Percentiles rank a stretch among this genome's conserved stretches.
Evolutionary conservation across 1,284 basidiomycete species (phyloP).

Genomic region (Volvariella volvacea): DNA sequence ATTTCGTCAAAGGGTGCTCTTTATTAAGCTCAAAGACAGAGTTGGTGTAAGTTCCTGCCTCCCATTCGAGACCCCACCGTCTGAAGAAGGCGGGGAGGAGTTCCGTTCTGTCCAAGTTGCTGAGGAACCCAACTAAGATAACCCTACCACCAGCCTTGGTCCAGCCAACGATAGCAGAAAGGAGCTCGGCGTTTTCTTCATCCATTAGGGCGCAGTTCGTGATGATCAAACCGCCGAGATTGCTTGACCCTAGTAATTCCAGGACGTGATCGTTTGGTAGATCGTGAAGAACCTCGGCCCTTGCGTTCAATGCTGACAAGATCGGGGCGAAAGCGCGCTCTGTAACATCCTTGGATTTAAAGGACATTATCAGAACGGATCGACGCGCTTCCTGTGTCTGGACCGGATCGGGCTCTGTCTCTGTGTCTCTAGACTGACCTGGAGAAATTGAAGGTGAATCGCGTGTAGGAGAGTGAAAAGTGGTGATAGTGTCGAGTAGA

Average conservation of each 20-base stretch:
- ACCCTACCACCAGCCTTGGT: slow-evolving; percentile 24
- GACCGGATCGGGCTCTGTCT: neutral
- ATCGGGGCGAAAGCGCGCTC: slow-evolving; percentile 9
- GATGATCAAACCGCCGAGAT: slow-evolving; percentile 21
- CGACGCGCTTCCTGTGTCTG: neutral
- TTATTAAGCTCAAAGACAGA: neutral
- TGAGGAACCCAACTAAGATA: slow-evolving; percentile 22
- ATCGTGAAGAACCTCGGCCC: slow-evolving; percentile 15
- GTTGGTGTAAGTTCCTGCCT: slow-evolving; percentile 12
- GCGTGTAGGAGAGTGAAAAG: slow-evolving; percentile 1
- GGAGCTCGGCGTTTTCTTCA: slow-evolving; percentile 15
- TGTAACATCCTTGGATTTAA: slow-evolving; percentile 11
- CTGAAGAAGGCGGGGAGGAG: slow-evolving; percentile 17
- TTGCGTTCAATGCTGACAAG: slow-evolving; percentile 10
- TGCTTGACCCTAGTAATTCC: slow-evolving; percentile 16
- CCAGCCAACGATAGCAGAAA: slow-evolving; percentile 21
- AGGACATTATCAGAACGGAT: slow-evolving; percentile 19
- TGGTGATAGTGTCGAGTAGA: slow-evolving; percentile 16
- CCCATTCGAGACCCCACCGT: slow-evolving; percentile 15
- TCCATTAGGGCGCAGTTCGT: slow-evolving; percentile 13
- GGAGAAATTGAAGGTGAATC: too few species aligned
- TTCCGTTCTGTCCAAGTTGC: slow-evolving; percentile 9
- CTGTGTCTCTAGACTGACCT: too few species aligned
- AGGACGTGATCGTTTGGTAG: slow-evolving; percentile 16
- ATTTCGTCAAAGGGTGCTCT: neutral